Evolutionary conservation across 257 asterid species (phyloP).

Genomic region (Rauvolfia tetraphylla): DNA sequence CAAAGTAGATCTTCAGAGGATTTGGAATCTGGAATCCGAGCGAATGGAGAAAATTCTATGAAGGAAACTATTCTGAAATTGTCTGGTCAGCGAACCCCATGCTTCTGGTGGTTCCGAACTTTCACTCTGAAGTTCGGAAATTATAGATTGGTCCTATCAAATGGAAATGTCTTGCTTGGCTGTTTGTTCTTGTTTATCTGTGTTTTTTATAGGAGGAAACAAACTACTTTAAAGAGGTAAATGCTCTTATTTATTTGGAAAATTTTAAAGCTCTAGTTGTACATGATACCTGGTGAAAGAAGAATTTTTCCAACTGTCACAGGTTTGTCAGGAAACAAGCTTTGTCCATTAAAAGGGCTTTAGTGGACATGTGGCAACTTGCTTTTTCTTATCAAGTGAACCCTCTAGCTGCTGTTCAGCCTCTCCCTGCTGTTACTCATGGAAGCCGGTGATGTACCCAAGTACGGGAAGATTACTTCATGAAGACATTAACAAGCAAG

Average conservation of each 20-base stretch:
- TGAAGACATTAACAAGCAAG: not conserved
- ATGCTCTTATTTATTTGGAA: not conserved
- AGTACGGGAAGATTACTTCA: not conserved
- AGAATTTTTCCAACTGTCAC: constrained; percentile 20
- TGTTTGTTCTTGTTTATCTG: constrained; percentile 42
- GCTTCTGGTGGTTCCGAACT: constrained; percentile 64
- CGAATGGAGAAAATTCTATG: constrained; percentile 27
- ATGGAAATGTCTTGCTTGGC: constrained; percentile 55
- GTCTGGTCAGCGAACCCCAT: constrained; percentile 44
- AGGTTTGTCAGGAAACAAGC: constrained; percentile 52
- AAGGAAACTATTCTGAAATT: constrained; percentile 56
- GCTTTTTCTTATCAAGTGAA: constrained; percentile 93
- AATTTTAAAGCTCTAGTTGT: not conserved
- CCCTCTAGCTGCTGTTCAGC: constrained; percentile 89
- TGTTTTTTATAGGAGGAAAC: constrained; percentile 56
- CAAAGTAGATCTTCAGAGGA: constrained; percentile 30
- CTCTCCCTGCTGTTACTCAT: constrained; percentile 48
- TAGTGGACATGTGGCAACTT: constrained; percentile 82
- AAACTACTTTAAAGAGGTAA: constrained; percentile 61
- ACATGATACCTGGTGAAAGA: not conserved
- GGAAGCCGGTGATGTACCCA: constrained; percentile 37
- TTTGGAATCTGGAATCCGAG: constrained; percentile 25
- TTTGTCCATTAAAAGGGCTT: constrained; percentile 45
- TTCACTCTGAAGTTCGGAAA: constrained; percentile 59
- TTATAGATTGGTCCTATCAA: constrained; percentile 45